Conservation (phyloP, 495 filamentous ascomycete species). For the Penicillium riverlandense region DNA sequence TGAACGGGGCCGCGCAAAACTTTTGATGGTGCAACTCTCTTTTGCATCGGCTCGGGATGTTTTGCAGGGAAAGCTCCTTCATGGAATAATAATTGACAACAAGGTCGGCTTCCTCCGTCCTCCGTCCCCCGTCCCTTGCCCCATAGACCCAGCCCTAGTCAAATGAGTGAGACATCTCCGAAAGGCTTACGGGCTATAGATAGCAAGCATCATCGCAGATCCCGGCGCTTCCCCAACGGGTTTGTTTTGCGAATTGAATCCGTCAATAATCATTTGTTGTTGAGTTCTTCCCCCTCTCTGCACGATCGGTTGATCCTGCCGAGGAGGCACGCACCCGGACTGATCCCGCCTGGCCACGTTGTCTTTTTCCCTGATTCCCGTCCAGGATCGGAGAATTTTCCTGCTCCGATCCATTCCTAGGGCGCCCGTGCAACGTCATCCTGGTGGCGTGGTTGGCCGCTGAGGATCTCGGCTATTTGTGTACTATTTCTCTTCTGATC, state of each 20-base stretch:
- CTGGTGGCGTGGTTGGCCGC: not conserved
- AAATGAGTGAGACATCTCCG: slow-evolving; percentile 1
- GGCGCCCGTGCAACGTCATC: not conserved
- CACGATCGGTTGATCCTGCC: slow-evolving; percentile 6
- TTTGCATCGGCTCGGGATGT: too few species aligned
- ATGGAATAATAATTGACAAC: too few species aligned
- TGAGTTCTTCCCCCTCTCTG: not conserved
- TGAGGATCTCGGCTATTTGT: slow-evolving; percentile 12
- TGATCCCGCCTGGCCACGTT: too few species aligned
- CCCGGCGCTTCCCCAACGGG: not conserved
- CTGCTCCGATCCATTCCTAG: slow-evolving; percentile 6
- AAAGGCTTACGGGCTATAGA: not conserved
- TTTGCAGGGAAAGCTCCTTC: too few species aligned
- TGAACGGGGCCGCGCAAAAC: too few species aligned
- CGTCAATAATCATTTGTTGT: not conserved
- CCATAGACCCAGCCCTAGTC: slow-evolving; percentile 6
- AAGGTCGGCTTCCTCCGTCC: too few species aligned
- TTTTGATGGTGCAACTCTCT: too few species aligned
- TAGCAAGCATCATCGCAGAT: not conserved
- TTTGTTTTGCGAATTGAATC: not conserved
- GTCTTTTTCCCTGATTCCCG: not conserved
- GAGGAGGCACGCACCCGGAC: not conserved
- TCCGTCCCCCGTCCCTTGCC: not conserved
- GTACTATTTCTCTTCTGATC: not conserved
- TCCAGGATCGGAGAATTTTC: slow-evolving; percentile 9